phyloP scores from a whole-genome alignment of 2,329 filamentous ascomycete genomes.

The Cordyceps tenuipes region DNA sequence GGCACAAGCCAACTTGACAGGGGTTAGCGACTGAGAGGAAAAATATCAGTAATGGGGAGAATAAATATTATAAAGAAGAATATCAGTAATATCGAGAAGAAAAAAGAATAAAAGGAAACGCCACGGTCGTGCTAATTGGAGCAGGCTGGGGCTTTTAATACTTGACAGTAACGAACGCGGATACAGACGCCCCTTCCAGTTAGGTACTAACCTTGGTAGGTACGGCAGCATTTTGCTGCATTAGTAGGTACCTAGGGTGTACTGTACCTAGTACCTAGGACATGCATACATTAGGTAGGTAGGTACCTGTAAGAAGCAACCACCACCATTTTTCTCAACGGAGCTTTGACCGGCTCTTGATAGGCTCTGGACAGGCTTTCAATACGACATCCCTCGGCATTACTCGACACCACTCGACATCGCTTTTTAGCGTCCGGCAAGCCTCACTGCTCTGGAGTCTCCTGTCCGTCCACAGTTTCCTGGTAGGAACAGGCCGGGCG shows the following conservation, averaged over 20 bases:
- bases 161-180: background rate
- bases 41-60: background rate
- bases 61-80: no score
- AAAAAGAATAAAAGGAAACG: background rate
- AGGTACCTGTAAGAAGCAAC: no score
- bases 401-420: background rate
- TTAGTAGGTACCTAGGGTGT: no score
- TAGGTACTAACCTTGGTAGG: no score
- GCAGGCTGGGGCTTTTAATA: background rate
- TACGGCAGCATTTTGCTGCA: background rate
- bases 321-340: background rate
- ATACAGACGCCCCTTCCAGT: no score
- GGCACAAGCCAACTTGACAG: background rate
- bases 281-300: no score
- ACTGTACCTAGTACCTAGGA: no score
- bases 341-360: background rate
- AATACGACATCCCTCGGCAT: background rate
- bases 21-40: background rate
- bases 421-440: background rate
- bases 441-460: background rate
- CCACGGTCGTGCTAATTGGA: background rate
- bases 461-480: background rate
- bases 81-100: background rate
- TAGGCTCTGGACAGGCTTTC: no score
- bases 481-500: background rate